Base-by-base conservation (phyloP, 495 filamentous ascomycete genomes). In the Zalerion maritima region DNA sequence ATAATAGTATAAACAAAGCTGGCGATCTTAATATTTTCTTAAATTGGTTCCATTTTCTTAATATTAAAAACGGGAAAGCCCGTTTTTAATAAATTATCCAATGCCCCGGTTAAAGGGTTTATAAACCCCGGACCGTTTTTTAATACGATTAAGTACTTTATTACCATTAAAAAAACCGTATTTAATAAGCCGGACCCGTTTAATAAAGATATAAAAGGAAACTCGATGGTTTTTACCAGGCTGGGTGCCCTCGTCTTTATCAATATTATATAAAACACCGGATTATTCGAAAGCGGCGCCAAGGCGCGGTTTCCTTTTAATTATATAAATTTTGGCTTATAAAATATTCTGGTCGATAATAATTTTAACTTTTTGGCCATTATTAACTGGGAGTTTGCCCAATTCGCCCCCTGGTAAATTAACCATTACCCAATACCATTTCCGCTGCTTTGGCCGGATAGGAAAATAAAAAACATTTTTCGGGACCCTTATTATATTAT, bases 301-400 rank as follows among this genome's bases (percentile, higher is more conserved):
- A 15, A 17, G 19, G 14, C 24, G 16, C 39, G 25, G 8, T 50
- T 50, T 24, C 43, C 33, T 23, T 34, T 50, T 11, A 46, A 43
- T 29, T 41, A 49, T 27, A 47, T 46, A 41, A 50, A 53, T 15
- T 28, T 53, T 5, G 50, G 37, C 11, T 37, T 32, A 21, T 47
- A 52, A 31, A 48, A 52, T 35, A 31, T 50, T 8, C 41, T 52
- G 6, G 34, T 51, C 25, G 48, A 45, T 21, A 29, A 38, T 16
- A 10, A 34, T 11, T 46, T 40, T 33, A 38, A 48, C 23, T 34
- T 51, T 28, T 11, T 52, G 6, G 35, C 43, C 19, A 21, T 50
- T n/a, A 52, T 50, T 28, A 44, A 52, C 36, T 50, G 40, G 47
- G 47, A 52, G 26, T 31, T 45, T 17, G 46, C 46, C 13, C 40